Percentiles rank a stretch among this genome's conserved stretches.
Conservation (phyloP, 345 rosid genomes). For the Camelina hispida region DNA sequence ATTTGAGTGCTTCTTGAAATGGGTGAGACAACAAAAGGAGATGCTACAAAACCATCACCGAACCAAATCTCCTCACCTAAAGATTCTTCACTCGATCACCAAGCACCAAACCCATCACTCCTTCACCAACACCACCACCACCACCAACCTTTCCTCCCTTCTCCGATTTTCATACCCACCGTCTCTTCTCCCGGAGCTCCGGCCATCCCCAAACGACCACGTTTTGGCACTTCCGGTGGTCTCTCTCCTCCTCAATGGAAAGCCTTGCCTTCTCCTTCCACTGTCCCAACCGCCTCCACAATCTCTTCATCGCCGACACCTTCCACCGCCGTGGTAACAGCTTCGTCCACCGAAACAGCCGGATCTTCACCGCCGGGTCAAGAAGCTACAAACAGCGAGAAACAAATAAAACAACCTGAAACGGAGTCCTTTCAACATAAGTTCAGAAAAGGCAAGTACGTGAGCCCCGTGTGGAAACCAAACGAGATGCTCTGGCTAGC, state of each 20-base stretch:
- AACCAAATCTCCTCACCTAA: slow-evolving; percentile 58
- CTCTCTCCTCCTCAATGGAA: slow-evolving; percentile 72
- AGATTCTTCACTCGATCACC: slow-evolving; percentile 51
- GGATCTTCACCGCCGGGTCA: slow-evolving; percentile 75
- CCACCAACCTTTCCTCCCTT: slow-evolving; percentile 58
- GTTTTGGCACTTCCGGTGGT: slow-evolving; percentile 52
- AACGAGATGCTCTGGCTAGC: slow-evolving; percentile 97
- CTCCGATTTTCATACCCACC: slow-evolving; percentile 62
- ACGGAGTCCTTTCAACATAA: slow-evolving; percentile 63
- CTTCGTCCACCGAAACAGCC: slow-evolving; percentile 85
- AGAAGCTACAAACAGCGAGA: slow-evolving; percentile 60
- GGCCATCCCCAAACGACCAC: slow-evolving; percentile 73
- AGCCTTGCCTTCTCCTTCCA: slow-evolving; percentile 66
- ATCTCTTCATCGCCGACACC: slow-evolving; percentile 52
- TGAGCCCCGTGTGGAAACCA: slow-evolving; percentile 99
- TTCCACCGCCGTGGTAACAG: slow-evolving; percentile 46
- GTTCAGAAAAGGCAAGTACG: slow-evolving; percentile 87
- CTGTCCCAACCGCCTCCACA: slow-evolving; percentile 49
- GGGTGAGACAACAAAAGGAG: slow-evolving; percentile 62
- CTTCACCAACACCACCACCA: slow-evolving; percentile 47
- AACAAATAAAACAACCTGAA: slow-evolving; percentile 53
- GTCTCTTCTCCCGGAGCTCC: slow-evolving; percentile 53
- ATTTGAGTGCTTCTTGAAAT: slow-evolving; percentile 46
- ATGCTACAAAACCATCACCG: slow-evolving; percentile 45
- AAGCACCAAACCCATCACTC: slow-evolving; percentile 48